A percentile compares a stretch with the other conserved stretches of the same genome.
Conservation (phyloP, 2,329 filamentous ascomycete species). For the Dactylonectria macrodidyma region DNA sequence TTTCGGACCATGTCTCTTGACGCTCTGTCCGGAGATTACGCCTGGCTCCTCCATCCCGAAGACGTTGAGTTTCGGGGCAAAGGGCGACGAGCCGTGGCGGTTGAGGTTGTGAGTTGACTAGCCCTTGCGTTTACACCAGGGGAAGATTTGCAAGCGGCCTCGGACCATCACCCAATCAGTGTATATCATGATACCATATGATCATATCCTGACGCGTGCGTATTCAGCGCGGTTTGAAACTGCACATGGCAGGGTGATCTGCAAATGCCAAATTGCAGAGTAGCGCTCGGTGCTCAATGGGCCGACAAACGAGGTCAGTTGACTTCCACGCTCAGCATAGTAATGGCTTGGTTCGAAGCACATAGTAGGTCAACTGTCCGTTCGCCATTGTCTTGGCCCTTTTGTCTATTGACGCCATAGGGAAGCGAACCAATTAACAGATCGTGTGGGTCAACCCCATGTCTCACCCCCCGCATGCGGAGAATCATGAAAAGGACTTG, state of each 20-base stretch:
- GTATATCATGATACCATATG: constrained; percentile 21
- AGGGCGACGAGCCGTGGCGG: constrained; percentile 18
- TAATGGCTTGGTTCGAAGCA: background rate
- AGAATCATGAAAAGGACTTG: constrained; percentile 11
- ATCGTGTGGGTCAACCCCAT: background rate
- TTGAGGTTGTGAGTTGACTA: constrained; percentile 8
- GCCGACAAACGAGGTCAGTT: constrained; percentile 16
- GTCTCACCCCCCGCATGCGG: constrained; percentile 12
- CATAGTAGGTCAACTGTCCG: background rate
- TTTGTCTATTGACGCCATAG: background rate
- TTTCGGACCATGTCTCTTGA: constrained; percentile 20
- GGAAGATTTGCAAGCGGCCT: background rate
- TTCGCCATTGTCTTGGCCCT: background rate
- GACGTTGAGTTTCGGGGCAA: constrained; percentile 7
- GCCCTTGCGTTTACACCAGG: constrained; percentile 1
- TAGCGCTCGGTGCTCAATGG: constrained; percentile 22
- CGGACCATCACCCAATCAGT: constrained; percentile 21
- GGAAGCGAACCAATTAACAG: constrained; percentile 26
- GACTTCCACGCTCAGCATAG: background rate
- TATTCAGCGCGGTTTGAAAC: background rate
- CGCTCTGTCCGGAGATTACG: constrained; percentile 8
- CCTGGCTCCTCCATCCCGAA: constrained; percentile 3
- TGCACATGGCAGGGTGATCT: constrained; percentile 11
- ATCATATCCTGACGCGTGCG: constrained; percentile 22
- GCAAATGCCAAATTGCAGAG: constrained; percentile 21